phyloP scores from a whole-genome alignment of 257 asterid species.

The Asclepias syriaca region DNA sequence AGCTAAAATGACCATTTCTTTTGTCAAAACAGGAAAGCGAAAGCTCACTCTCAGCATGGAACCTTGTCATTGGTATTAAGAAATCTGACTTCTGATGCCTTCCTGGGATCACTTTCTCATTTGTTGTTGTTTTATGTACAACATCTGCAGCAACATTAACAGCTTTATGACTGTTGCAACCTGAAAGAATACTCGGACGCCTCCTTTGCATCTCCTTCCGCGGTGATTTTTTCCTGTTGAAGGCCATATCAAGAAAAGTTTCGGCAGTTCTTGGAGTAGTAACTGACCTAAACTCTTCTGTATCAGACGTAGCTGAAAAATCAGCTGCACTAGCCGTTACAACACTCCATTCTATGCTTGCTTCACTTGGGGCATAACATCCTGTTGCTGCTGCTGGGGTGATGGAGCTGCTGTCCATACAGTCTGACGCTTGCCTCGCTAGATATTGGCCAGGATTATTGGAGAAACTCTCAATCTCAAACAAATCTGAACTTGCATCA shows the following conservation, averaged over 20 bases:
- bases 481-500: conserved; percentile 75
- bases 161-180: conserved; percentile 65
- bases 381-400: conserved; percentile 16
- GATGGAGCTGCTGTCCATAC: conserved; percentile 26
- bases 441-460: conserved; percentile 36
- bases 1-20: conserved; percentile 33
- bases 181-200: conserved; percentile 49
- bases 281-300: conserved; percentile 29
- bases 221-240: conserved; percentile 17
- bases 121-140: conserved; percentile 31
- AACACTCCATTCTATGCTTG: conserved; percentile 85
- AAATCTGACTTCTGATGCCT: conserved; percentile 25
- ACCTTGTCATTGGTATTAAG: conserved; percentile 34
- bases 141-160: conserved; percentile 60
- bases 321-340: conserved; percentile 74
- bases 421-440: conserved; percentile 42
- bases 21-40: conserved; percentile 25
- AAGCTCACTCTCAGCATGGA: conserved; percentile 36
- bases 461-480: conserved; percentile 76
- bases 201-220: conserved; percentile 33
- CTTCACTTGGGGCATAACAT: conserved; percentile 84
- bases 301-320: conserved; percentile 54
- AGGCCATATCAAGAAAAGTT: conserved; percentile 8
- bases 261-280: conserved; percentile 15
- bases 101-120: conserved; percentile 23